Evolutionary conservation across 1,284 basidiomycete species (phyloP).

Genomic region (Austroboletus novae-zelandiae): DNA sequence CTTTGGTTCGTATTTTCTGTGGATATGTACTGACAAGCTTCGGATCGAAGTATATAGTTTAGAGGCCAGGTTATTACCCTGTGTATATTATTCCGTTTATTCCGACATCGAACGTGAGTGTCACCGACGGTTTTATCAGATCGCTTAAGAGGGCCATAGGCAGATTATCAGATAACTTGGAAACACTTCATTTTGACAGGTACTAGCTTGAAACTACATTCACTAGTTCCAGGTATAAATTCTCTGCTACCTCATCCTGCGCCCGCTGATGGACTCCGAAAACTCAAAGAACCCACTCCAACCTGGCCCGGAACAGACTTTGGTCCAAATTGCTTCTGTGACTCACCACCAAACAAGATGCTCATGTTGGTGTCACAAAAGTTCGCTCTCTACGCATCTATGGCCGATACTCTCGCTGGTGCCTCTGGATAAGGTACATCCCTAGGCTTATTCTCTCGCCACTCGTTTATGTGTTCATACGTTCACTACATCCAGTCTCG

Average conservation of each 20-base stretch:
- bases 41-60: neutral
- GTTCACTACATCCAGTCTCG: constrained; percentile 44
- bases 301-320: neutral
- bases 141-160: too few species aligned
- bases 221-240: constrained; percentile 16
- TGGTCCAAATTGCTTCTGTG: neutral
- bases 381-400: constrained; percentile 54
- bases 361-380: constrained; percentile 47
- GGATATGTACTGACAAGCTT: neutral
- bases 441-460: constrained; percentile 2
- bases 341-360: constrained; percentile 24
- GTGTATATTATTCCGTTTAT: neutral
- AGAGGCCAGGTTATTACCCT: neutral
- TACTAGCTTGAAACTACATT: constrained; percentile 16
- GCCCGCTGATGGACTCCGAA: constrained; percentile 2
- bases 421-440: constrained; percentile 56
- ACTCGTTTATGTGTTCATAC: neutral
- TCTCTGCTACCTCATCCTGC: accelerated
- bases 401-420: constrained; percentile 56
- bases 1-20: neutral
- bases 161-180: constrained; percentile 14
- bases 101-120: too few species aligned
- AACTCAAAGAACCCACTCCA: neutral
- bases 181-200: neutral
- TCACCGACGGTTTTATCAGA: too few species aligned